Evolutionary conservation across 2,329 filamentous ascomycete species (phyloP), one percentile per base, ranked within the genome.

Genomic region (Balansia obtecta): DNA sequence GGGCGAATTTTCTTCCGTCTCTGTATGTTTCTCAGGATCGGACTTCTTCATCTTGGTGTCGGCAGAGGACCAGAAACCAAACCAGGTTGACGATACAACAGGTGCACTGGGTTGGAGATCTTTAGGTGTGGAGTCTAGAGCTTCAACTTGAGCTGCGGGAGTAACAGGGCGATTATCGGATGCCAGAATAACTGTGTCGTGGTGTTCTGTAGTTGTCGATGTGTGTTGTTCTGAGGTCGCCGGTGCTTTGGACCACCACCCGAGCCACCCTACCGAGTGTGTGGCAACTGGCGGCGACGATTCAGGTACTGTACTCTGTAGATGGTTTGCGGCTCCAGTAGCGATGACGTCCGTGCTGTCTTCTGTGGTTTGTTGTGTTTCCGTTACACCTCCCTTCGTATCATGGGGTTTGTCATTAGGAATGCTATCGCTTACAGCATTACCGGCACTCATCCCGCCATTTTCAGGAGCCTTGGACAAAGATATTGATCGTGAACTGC

Each of bases 241-340:
- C n/a, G 63, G 58, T 12, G 56, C 55, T 46, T 54, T 64, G 15
- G 59, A 60, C 59, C 77, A 65, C 77, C 79, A 81, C 33, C 74
- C 71, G 15, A 80, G 62, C 79, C 78, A 82, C 18, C 75, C 69
- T 27, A 73, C 70, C 7, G 73, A 66, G 20, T 67, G 57, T 20
- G 57, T 52, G 5, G 33, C 52, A 43, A 12, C 50, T 43, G 52
- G 41, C 13, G 45, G 37, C 10, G 50, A 43, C 11, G 27, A 40
- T 34, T 20, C 33, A 32, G 30, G 6, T 18, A 16, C 22, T 40
- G 18, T 15, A 34, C 34, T 34, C 33, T 34, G 27, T 16, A 16
- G 2, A 20, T 38, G 10, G 16, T 22, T 18, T 39, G 13, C 18
- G 22, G 32, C 18, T 9, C 34, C 32, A 32, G 20, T 11, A 8